These are phyloP conservation scores for Echria macrotheca DNA, from an alignment of 495 filamentous ascomycete genomes.

Conservation along the genomic window DNA sequence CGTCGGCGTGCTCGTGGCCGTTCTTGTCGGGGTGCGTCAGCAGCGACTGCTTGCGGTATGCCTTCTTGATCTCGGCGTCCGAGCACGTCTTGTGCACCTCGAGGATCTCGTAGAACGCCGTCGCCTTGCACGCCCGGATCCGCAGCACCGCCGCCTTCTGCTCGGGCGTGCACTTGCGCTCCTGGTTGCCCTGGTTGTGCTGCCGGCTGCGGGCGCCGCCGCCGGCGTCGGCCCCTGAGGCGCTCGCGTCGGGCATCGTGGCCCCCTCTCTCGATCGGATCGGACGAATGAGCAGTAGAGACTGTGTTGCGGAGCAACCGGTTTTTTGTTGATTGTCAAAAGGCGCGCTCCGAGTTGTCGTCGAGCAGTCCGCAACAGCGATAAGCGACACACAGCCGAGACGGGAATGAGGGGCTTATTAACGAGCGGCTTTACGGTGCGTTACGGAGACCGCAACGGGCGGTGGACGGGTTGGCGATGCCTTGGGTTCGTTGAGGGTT, in stretches of 20 bases:
- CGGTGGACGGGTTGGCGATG: no score
- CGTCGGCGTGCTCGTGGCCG: conserved; percentile 91
- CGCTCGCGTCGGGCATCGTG: conserved; percentile 69
- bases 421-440: no score
- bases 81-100: conserved; percentile 58
- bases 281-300: no score
- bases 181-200: conserved; percentile 92
- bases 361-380: no score
- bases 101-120: conserved; percentile 88
- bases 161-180: conserved; percentile 80
- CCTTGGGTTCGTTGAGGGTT: no score
- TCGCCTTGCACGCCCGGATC: conserved; percentile 74
- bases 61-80: conserved; percentile 84
- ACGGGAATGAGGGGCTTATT: no score
- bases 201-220: conserved; percentile 60
- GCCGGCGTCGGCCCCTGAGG: conserved; percentile 63
- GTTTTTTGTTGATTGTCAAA: no score
- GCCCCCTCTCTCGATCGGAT: not conserved
- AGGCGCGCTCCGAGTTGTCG: no score
- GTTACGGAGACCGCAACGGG: no score
- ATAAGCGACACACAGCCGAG: no score
- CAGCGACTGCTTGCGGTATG: conserved; percentile 85
- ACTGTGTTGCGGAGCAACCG: no score
- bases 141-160: conserved; percentile 86
- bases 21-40: conserved; percentile 97